Evolutionary conservation across 768 basidiomycete species (phyloP).

Genomic region (Mycena maculata): DNA sequence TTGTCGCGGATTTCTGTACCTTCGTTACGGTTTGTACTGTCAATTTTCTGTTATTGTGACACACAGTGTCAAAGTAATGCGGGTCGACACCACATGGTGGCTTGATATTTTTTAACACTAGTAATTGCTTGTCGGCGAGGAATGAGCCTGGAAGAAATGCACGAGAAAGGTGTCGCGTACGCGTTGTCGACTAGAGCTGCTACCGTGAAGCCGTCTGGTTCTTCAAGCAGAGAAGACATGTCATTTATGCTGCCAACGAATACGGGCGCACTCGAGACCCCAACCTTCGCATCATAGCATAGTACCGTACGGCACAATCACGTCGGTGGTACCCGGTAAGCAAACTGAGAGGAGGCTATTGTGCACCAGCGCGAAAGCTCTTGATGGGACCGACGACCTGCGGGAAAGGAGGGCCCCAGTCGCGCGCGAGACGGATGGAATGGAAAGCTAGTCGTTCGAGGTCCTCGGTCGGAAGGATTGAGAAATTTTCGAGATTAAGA

Average conservation of each 20-base stretch:
- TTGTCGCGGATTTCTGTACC: too few relatives aligned
- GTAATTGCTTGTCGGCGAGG: not conserved
- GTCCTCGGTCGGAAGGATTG: slow-evolving; percentile 27
- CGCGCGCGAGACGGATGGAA: slow-evolving; percentile 43
- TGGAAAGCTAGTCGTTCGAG: slow-evolving; percentile 43
- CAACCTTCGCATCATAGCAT: slow-evolving; percentile 18
- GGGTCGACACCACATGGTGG: not conserved
- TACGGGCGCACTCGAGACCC: not conserved
- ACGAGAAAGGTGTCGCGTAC: too few relatives aligned
- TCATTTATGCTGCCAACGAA: slow-evolving; percentile 11
- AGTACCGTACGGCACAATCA: slow-evolving; percentile 18
- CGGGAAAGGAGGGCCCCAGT: slow-evolving; percentile 42
- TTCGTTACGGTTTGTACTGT: too few relatives aligned
- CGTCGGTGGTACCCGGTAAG: slow-evolving; percentile 19
- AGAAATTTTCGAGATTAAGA: slow-evolving; percentile 40
- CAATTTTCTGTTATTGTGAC: too few relatives aligned
- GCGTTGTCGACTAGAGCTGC: not conserved
- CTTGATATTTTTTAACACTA: not conserved
- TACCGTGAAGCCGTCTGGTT: not conserved
- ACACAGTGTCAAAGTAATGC: not conserved
- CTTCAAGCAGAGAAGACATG: slow-evolving; percentile 25
- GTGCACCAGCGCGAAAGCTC: slow-evolving; percentile 19
- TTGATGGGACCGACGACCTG: slow-evolving; percentile 35
- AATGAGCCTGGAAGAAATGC: too few relatives aligned
- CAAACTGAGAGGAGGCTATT: slow-evolving; percentile 14